Percentiles rank a stretch among this genome's conserved stretches.
Conservation (phyloP, 805 yeast species). For the Metschnikowia orientalis region DNA sequence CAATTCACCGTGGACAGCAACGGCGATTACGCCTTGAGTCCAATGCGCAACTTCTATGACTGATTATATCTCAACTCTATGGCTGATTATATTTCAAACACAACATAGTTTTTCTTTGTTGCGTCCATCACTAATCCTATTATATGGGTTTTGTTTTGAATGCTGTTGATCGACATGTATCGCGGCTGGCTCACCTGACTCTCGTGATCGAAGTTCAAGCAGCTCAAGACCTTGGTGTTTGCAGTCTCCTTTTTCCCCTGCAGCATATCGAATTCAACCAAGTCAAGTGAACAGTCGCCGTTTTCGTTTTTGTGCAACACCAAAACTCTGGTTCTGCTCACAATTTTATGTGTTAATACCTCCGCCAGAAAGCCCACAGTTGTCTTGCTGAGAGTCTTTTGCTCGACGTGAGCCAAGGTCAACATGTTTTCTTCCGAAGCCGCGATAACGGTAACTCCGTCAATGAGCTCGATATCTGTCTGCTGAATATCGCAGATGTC, state of each 20-base stretch:
- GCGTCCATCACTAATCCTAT: conserved; percentile 41
- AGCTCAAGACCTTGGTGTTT: conserved; percentile 14
- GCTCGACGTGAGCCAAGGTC: conserved; percentile 2
- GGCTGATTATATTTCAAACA: conserved; percentile 33
- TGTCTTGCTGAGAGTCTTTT: not conserved
- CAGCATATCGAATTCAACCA: conserved; percentile 2
- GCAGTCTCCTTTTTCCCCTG: not conserved
- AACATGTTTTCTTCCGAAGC: conserved; percentile 4
- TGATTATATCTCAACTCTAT: conserved; percentile 20
- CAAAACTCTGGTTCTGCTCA: conserved; percentile 7
- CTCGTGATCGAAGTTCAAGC: conserved; percentile 7
- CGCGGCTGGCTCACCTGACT: conserved; percentile 23
- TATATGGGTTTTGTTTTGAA: conserved; percentile 13
- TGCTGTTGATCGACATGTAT: conserved; percentile 28
- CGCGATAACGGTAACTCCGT: not conserved
- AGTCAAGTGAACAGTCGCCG: conserved; percentile 2
- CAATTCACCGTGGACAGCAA: conserved; percentile 27
- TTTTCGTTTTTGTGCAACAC: conserved; percentile 6
- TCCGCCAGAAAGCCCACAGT: conserved; percentile 2
- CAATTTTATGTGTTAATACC: conserved; percentile 10
- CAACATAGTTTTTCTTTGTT: conserved; percentile 35
- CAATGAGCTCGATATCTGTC: conserved; percentile 4
- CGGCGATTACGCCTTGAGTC: conserved; percentile 20
- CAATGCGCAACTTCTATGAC: conserved; percentile 26
- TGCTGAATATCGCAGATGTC: conserved; percentile 6